Evolutionary conservation across 257 asterid species (phyloP), one percentile per base, ranked within the genome.

Genomic region (Sherardia arvensis): DNA sequence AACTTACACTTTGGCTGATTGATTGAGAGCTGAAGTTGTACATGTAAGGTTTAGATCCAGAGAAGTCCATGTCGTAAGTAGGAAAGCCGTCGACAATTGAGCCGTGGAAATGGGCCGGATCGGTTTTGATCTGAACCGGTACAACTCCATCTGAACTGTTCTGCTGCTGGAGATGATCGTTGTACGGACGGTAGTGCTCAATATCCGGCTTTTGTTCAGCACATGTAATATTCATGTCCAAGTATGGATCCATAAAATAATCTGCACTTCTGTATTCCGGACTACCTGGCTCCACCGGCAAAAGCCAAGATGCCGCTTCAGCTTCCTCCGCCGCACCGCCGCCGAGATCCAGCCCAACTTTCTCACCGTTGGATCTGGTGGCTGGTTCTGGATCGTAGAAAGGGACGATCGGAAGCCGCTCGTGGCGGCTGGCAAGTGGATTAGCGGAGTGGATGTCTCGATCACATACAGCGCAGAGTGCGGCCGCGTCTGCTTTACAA

Each of bases 401-500:
- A 7, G 94, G 95, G n/a, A 72, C 75, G 4, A 85, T 26, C 1
- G 97, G 89, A 64, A 76, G 27, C 43, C 97, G 95, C 72, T 90
- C 94, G 82, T 90, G 97, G 58, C 95, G 92, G 30, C 84, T 77
- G 22, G 97, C 90, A 7, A 90, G 78, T 1, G 95, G 95, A 65
- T 90, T 90, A 2, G 90, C 97, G n/a, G 97, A 74, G 87, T 90
- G 95, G 21, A 90, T 85, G 69, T 87, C 97, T 25, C 85, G 83
- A 84, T 87, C 97, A 72, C 97, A 90, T 9, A 94, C 43, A 58
- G 63, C 48, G 72, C 95, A 90, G 15, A 90, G 91, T 0, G 95
- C 81, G 9, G 97, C 97, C 1, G 94, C 92, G 54, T 90, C 97
- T 18, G 94, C 97, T 74, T 84, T 87, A 78, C 95, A 90, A 58